These are phyloP conservation scores for Zygotorulaspora chibaensis DNA, from an alignment of 805 yeast genomes.

Conservation along the genomic window DNA sequence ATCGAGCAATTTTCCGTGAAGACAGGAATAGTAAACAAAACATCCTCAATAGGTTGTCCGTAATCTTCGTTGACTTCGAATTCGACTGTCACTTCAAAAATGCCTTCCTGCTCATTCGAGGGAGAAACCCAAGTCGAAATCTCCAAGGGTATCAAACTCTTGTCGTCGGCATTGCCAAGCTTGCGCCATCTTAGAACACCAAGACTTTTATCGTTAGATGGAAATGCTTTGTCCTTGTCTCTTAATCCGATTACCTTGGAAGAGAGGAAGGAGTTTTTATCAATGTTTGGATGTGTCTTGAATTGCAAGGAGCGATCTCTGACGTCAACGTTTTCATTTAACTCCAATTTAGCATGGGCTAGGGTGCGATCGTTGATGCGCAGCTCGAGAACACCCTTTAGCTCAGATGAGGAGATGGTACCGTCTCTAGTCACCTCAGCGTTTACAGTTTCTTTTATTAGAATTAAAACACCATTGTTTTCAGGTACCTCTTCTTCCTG, in stretches of 20 bases:
- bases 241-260: slow-evolving; percentile 63
- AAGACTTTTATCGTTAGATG: slow-evolving; percentile 82
- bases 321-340: slow-evolving; percentile 47
- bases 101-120: slow-evolving; percentile 48
- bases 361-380: slow-evolving; percentile 74
- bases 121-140: slow-evolving; percentile 82
- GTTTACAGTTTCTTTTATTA: slow-evolving; percentile 69
- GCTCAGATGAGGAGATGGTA: slow-evolving; percentile 59
- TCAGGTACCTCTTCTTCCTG: slow-evolving; percentile 32
- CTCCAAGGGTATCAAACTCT: slow-evolving; percentile 55
- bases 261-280: slow-evolving; percentile 61
- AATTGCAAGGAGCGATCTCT: slow-evolving; percentile 52
- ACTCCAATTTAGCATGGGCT: slow-evolving; percentile 59
- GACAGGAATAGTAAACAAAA: slow-evolving; percentile 58
- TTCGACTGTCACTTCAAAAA: slow-evolving; percentile 78
- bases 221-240: slow-evolving; percentile 77
- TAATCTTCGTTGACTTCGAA: slow-evolving; percentile 62
- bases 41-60: slow-evolving; percentile 46
- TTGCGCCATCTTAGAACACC: slow-evolving; percentile 94
- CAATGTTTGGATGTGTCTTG: slow-evolving; percentile 96
- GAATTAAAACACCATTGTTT: slow-evolving; percentile 76
- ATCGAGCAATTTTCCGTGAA: slow-evolving; percentile 51
- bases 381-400: slow-evolving; percentile 87
- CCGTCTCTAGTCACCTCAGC: slow-evolving; percentile 87
- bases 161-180: slow-evolving; percentile 56